Base-by-base conservation (phyloP, 1,284 basidiomycete genomes). In the Phellinidium pouzarii region DNA sequence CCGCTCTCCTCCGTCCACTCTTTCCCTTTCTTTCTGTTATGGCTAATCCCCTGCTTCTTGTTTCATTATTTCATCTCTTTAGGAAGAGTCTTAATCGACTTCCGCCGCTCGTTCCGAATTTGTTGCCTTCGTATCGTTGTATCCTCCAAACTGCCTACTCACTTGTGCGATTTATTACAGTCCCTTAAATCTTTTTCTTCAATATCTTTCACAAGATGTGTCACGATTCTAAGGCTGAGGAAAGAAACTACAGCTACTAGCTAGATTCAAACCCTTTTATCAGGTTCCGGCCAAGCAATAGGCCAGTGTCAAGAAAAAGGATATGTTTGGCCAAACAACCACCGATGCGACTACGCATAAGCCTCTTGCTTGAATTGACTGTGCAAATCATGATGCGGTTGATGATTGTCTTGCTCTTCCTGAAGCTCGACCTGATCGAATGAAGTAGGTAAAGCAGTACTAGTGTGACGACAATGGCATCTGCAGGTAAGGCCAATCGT, bases 331-430 rank as follows among this genome's bases (percentile, higher is more conserved):
- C n/a, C n/a, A n/a, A n/a, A n/a, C n/a, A n/a, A n/a, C n/a, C n/a
- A n/a, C n/a, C n/a, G n/a, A n/a, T n/a, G n/a, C n/a, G n/a, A n/a
- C n/a, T n/a, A n/a, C n/a, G n/a, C n/a, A n/a, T n/a, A n/a, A n/a
- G n/a, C n/a, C n/a, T n/a, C n/a, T n/a, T n/a, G 59, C 74, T 75
- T 19, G 72, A 68, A 57, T 75, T 72, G 40, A 75, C 72, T 2
- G 71, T 69, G 51, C 68, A 73, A 22, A 75, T 61, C 2, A 75
- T 69, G 19, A 76, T 60, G 40, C 62, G 68, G 55, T 70, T 71
- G 41, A 75, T 68, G 14, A 74, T 59, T 44, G 57, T 62, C 45
- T 74, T 50, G 19, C 40, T 47, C 46, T 36, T 42, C 17, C 44
- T 31, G 20, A 56, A 42, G 5, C 50, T 45, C 11, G 54, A 34